A percentile compares a stretch with the other conserved stretches of the same genome.
These are phyloP conservation scores for Boletus subcaerulescens DNA, from an alignment of 768 basidiomycete genomes.

Conservation along the genomic window DNA sequence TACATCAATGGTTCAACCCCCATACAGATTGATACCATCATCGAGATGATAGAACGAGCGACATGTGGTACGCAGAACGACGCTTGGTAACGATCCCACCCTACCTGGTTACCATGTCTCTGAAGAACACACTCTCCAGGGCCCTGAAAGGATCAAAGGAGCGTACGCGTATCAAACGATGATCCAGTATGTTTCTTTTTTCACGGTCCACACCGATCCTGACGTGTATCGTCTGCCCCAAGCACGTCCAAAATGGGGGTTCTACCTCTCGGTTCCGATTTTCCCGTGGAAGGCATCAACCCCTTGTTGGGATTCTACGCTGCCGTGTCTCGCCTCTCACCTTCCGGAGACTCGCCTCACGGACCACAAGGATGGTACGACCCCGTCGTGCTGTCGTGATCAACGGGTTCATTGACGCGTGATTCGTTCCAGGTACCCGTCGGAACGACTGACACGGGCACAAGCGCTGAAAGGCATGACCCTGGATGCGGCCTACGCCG, in stretches of 20 bases:
- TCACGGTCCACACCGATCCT: not conserved
- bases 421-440: constrained; percentile 59
- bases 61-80: constrained; percentile 89
- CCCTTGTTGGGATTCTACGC: constrained; percentile 90
- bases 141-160: constrained; percentile 75
- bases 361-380: constrained; percentile 78
- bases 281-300: constrained; percentile 90
- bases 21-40: not conserved
- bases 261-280: constrained; percentile 87
- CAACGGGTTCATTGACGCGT: not conserved
- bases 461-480: constrained; percentile 93
- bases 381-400: not conserved
- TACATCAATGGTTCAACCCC: not conserved
- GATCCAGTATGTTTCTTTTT: constrained; percentile 49
- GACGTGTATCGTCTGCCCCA: not conserved
- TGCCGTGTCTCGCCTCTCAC: constrained; percentile 69
- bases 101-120: not conserved
- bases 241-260: constrained; percentile 52
- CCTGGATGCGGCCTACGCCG: constrained; percentile 82
- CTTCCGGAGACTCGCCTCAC: constrained; percentile 75
- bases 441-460: constrained; percentile 69
- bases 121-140: constrained; percentile 41
- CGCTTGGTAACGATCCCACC: constrained; percentile 52
- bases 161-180: constrained; percentile 89
- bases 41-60: constrained; percentile 58